Conservation (phyloP, 2,329 filamentous ascomycete species). For the Madurella fahalii region DNA sequence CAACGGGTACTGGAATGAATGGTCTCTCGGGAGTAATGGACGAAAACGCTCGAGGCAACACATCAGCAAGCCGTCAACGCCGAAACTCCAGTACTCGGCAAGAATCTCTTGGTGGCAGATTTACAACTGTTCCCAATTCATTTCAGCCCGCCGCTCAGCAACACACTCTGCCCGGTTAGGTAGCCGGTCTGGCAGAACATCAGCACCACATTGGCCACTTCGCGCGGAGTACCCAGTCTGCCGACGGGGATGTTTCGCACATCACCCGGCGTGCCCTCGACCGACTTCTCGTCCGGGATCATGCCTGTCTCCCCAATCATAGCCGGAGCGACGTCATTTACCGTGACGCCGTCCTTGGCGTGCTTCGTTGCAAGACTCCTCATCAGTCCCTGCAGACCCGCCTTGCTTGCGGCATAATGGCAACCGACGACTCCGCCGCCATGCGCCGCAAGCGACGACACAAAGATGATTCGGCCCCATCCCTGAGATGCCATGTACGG, state of each 20-base stretch:
- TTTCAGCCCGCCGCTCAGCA: slow-evolving; percentile 13
- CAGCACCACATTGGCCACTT: slow-evolving; percentile 56
- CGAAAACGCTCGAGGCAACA: too few species aligned
- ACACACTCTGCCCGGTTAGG: slow-evolving; percentile 11
- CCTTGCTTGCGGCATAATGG: slow-evolving; percentile 58
- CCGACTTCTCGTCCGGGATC: slow-evolving; percentile 52
- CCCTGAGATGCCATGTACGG: slow-evolving; percentile 55
- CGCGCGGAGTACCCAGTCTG: slow-evolving; percentile 53
- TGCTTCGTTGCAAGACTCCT: slow-evolving; percentile 58
- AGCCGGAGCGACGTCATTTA: slow-evolving; percentile 65
- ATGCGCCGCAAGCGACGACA: slow-evolving; percentile 59
- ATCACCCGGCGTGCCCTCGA: slow-evolving; percentile 52
- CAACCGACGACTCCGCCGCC: slow-evolving; percentile 63
- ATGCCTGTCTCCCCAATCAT: slow-evolving; percentile 64
- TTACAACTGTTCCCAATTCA: neutral
- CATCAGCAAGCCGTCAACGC: too few species aligned
- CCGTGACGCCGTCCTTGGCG: slow-evolving; percentile 57
- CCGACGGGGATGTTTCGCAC: slow-evolving; percentile 57
- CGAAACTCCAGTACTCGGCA: neutral
- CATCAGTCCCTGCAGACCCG: slow-evolving; percentile 61
- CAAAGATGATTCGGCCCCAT: slow-evolving; percentile 62
- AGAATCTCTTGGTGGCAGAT: neutral
- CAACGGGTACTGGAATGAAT: too few species aligned
- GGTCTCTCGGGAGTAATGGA: too few species aligned
- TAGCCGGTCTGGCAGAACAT: slow-evolving; percentile 15